phyloP scores from a whole-genome alignment of 768 basidiomycete genomes.

The Mycena crocata region DNA sequence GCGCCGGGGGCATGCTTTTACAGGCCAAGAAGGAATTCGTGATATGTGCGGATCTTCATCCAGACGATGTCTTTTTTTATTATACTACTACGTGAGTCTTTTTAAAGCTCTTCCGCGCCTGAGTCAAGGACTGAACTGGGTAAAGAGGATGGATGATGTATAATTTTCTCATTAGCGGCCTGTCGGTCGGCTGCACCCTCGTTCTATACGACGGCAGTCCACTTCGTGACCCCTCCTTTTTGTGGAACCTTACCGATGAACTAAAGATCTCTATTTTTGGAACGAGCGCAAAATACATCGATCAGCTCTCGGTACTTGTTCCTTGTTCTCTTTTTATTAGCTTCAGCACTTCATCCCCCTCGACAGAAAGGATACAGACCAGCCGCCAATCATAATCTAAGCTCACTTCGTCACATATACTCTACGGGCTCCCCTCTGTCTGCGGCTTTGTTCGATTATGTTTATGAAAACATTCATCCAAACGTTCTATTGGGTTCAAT shows the following conservation, averaged over 20 bases:
- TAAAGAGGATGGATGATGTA: conserved; percentile 92
- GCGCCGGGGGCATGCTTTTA: conserved; percentile 82
- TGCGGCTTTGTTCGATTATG: conserved; percentile 77
- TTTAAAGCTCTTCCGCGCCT: conserved; percentile 6
- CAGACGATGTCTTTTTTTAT: conserved; percentile 83
- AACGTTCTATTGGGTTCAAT: conserved; percentile 79
- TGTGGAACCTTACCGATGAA: conserved; percentile 78
- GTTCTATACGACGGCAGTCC: conserved; percentile 88
- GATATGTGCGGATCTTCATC: conserved; percentile 73
- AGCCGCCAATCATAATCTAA: conserved; percentile 69
- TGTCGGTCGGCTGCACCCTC: conserved; percentile 75
- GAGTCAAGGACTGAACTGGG: conserved; percentile 20
- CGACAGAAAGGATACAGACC: conserved; percentile 78
- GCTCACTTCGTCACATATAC: conserved; percentile 76
- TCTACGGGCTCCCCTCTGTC: conserved; percentile 85
- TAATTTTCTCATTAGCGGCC: conserved; percentile 80
- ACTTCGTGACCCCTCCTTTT: conserved; percentile 68
- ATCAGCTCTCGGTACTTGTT: conserved; percentile 72
- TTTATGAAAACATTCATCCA: conserved; percentile 73
- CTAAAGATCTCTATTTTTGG: conserved; percentile 84
- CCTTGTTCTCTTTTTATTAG: conserved; percentile 29
- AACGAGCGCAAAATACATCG: conserved; percentile 86
- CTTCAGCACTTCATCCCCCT: conserved; percentile 27
- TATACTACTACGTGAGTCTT: conserved; percentile 80
- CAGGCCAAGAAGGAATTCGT: conserved; percentile 78